Conservation (phyloP, 495 filamentous ascomycete genomes). For the Chaetomium fimeti region DNA sequence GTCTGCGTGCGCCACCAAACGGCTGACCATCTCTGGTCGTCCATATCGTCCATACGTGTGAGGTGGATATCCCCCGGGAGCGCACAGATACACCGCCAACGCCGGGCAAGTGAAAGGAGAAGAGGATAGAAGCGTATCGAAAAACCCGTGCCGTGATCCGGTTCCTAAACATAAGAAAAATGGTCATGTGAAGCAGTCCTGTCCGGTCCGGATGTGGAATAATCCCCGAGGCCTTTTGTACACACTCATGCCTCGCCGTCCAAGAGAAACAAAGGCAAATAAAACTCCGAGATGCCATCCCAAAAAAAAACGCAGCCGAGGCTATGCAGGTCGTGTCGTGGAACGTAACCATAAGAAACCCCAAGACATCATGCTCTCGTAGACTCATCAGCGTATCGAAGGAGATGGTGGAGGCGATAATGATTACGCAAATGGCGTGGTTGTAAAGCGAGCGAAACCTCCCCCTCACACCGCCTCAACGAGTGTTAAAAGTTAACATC, state of each 20-base stretch:
- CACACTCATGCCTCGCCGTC: conserved; percentile 3
- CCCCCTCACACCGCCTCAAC: background rate
- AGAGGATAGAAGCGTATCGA: conserved; percentile 9
- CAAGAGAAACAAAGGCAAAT: conserved; percentile 9
- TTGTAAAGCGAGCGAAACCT: background rate
- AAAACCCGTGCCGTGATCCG: conserved; percentile 10
- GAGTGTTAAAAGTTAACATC: background rate
- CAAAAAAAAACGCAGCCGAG: conserved; percentile 18
- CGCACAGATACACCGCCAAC: conserved; percentile 4
- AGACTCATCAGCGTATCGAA: conserved; percentile 21
- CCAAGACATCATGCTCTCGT: conserved; percentile 22
- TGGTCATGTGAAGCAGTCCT: background rate
- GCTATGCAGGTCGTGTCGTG: conserved; percentile 26
- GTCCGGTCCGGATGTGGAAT: background rate
- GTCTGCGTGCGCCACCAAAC: background rate
- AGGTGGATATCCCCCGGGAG: background rate
- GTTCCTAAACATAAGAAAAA: conserved; percentile 16
- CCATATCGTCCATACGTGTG: too few species aligned
- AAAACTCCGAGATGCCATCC: conserved; percentile 10
- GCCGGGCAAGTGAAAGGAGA: background rate
- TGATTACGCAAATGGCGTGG: background rate
- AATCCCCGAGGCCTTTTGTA: background rate
- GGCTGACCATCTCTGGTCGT: conserved; percentile 3
- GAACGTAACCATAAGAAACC: conserved; percentile 16
- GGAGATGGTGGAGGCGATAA: background rate